Conservation (phyloP, 169 alveolate genomes). For the Cyclospora cayetanensis region DNA sequence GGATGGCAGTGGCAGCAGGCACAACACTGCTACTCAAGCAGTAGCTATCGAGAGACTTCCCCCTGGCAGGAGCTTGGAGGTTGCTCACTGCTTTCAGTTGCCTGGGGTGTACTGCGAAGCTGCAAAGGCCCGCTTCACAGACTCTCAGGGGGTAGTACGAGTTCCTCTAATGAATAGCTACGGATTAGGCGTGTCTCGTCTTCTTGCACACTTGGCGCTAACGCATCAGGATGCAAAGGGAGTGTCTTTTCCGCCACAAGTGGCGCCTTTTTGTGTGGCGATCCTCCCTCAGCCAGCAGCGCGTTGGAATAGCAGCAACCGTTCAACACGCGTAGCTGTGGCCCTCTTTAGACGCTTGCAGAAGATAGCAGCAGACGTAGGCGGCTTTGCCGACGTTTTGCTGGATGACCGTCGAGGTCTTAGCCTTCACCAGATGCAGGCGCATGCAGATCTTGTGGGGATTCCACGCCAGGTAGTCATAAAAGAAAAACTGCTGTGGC, state of each 20-base stretch:
- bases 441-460: slow-evolving; percentile 54
- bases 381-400: slow-evolving; percentile 46
- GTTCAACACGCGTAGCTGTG: slow-evolving; percentile 14
- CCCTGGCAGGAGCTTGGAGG: slow-evolving; percentile 9
- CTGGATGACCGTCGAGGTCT: slow-evolving; percentile 52
- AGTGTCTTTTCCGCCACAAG: slow-evolving; percentile 45
- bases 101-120: slow-evolving; percentile 36
- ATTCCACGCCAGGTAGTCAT: slow-evolving; percentile 45
- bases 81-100: slow-evolving; percentile 58
- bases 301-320: slow-evolving; percentile 14
- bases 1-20: background rate
- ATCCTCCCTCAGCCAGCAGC: slow-evolving; percentile 53
- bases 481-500: background rate
- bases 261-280: slow-evolving; percentile 43
- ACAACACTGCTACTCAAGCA: background rate
- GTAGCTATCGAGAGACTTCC: background rate
- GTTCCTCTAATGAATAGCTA: slow-evolving; percentile 43
- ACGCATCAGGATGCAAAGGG: slow-evolving; percentile 26
- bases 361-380: slow-evolving; percentile 2
- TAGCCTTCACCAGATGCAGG: slow-evolving; percentile 58
- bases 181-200: slow-evolving; percentile 49
- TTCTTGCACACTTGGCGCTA: slow-evolving; percentile 44
- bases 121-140: slow-evolving; percentile 42
- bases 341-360: slow-evolving; percentile 33
- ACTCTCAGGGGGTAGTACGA: slow-evolving; percentile 9